phyloP scores from a whole-genome alignment of 495 filamentous ascomycete species.

The Penicillium simplicissimum region DNA sequence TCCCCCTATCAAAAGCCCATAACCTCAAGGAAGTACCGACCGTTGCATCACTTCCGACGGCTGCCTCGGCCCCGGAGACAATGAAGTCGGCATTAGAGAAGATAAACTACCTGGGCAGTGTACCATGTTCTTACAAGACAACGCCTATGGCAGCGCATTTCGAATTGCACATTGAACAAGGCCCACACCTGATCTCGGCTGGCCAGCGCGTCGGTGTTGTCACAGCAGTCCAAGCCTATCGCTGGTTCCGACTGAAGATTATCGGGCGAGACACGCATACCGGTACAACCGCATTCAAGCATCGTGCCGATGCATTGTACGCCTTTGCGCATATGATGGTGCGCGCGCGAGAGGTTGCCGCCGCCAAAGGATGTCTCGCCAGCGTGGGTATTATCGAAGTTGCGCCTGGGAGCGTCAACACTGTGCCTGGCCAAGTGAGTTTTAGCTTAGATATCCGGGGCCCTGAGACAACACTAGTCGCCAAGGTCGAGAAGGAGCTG shows the following conservation, averaged over 20 bases:
- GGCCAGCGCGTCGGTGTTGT: constrained; percentile 69
- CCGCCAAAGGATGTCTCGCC: constrained; percentile 56
- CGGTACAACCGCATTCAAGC: constrained; percentile 68
- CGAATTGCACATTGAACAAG: constrained; percentile 84
- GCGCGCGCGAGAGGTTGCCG: constrained; percentile 62
- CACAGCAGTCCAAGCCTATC: constrained; percentile 64
- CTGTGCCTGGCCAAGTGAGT: constrained; percentile 66
- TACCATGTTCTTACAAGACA: constrained; percentile 56
- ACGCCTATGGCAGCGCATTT: constrained; percentile 79
- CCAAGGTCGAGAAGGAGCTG: constrained; percentile 55
- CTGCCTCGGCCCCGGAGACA: constrained; percentile 54
- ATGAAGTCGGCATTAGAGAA: constrained; percentile 68
- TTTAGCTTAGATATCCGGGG: constrained; percentile 75
- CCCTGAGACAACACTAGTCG: constrained; percentile 56
- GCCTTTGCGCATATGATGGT: constrained; percentile 69
- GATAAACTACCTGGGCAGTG: constrained; percentile 66
- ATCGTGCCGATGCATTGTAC: constrained; percentile 63
- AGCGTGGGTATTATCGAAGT: constrained; percentile 71
- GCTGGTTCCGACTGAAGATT: constrained; percentile 70
- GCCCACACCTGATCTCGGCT: constrained; percentile 64
- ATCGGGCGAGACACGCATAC: constrained; percentile 70
- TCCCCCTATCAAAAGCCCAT: constrained; percentile 63
- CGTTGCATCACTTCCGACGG: constrained; percentile 46
- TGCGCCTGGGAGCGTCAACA: constrained; percentile 70
- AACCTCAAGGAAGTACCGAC: constrained; percentile 54